Evolutionary conservation across 768 basidiomycete genomes (phyloP).

Genomic region (Favolaschia claudopus): DNA sequence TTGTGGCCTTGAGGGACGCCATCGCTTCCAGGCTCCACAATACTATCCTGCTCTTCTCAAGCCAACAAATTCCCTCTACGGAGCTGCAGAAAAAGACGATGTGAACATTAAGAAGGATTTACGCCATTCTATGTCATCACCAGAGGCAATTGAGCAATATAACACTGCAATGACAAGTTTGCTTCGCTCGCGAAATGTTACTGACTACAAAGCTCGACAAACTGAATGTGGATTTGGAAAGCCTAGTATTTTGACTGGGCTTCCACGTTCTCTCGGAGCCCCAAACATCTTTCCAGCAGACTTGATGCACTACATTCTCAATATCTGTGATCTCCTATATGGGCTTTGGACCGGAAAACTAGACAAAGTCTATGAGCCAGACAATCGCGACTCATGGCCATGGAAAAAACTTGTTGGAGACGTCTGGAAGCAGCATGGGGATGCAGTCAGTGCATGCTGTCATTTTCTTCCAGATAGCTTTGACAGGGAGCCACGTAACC

Average conservation of each 20-base stretch:
- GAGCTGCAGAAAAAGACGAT: not conserved
- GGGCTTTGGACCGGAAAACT: not conserved
- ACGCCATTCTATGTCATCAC: not conserved
- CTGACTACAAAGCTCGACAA: not conserved
- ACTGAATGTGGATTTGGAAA: not conserved
- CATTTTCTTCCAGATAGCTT: slow-evolving; percentile 2
- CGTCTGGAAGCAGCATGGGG: not conserved
- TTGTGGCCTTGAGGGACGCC: slow-evolving; percentile 30
- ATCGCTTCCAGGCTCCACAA: slow-evolving; percentile 18
- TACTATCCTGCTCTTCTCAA: slow-evolving; percentile 34
- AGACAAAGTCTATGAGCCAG: not conserved
- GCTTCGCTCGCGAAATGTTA: not conserved
- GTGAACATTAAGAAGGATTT: not conserved
- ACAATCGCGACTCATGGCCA: not conserved
- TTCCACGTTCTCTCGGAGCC: not conserved
- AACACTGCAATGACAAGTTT: not conserved
- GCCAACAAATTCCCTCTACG: slow-evolving; percentile 16
- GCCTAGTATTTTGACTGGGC: not conserved
- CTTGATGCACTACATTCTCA: slow-evolving; percentile 1
- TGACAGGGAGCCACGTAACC: slow-evolving; percentile 5
- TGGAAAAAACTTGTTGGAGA: not conserved
- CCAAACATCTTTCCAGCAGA: not conserved
- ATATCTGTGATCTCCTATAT: not conserved
- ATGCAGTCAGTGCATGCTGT: not conserved
- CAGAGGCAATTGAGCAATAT: not conserved